These are phyloP conservation scores for Candida khao-thaluensis DNA, from an alignment of 805 yeast genomes.

Conservation along the genomic window DNA sequence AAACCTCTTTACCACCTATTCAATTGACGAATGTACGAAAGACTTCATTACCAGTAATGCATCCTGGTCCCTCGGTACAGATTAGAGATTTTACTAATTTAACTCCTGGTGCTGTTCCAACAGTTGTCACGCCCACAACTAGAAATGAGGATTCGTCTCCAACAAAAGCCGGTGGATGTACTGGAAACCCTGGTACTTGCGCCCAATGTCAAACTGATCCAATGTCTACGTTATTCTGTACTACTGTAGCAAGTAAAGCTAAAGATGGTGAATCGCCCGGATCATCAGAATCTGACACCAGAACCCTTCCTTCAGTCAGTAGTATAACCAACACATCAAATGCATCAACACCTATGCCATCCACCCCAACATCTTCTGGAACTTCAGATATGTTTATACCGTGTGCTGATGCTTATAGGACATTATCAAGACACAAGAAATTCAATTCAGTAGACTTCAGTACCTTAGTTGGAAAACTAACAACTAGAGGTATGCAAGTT, in stretches of 20 bases:
- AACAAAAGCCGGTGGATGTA: slow-evolving; percentile 49
- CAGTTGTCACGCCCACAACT: slow-evolving; percentile 23
- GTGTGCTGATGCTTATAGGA: slow-evolving; percentile 86
- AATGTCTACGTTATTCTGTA: slow-evolving; percentile 83
- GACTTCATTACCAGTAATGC: slow-evolving; percentile 54
- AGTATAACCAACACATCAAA: slow-evolving; percentile 11
- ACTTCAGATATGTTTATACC: slow-evolving; percentile 61
- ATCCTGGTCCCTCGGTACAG: slow-evolving; percentile 63
- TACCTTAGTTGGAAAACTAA: slow-evolving; percentile 68
- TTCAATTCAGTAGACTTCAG: slow-evolving; percentile 73
- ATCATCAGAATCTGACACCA: slow-evolving; percentile 12
- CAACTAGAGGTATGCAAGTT: slow-evolving; percentile 84
- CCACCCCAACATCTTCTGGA: slow-evolving; percentile 21
- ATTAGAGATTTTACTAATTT: slow-evolving; percentile 44
- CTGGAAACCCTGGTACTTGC: slow-evolving; percentile 89
- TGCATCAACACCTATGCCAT: slow-evolving; percentile 11
- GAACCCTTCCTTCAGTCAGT: slow-evolving; percentile 18
- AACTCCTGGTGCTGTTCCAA: slow-evolving; percentile 38
- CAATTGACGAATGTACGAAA: slow-evolving; percentile 29
- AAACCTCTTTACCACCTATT: slow-evolving; percentile 44
- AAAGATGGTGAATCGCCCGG: slow-evolving; percentile 16
- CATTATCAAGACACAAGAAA: slow-evolving; percentile 77
- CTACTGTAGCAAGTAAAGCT: slow-evolving; percentile 68
- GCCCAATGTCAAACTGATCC: slow-evolving; percentile 82
- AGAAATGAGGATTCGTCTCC: slow-evolving; percentile 3